Evolutionary conservation across 768 basidiomycete species (phyloP).

Genomic region (Rhizopogon vinicolor): DNA sequence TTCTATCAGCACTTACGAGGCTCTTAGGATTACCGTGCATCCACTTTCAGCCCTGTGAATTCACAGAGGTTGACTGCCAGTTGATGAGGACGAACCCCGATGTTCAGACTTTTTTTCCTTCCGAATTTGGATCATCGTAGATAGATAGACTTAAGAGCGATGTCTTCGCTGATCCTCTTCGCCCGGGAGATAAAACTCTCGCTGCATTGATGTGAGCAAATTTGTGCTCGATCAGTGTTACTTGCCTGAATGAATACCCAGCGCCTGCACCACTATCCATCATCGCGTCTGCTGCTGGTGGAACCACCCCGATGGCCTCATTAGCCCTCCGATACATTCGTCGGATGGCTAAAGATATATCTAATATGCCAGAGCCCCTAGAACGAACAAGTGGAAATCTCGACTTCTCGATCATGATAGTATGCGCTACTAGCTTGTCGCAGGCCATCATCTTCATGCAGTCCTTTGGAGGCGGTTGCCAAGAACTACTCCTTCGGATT

Average conservation of each 20-base stretch:
- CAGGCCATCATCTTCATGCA: conserved; percentile 2
- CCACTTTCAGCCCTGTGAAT: conserved; percentile 1
- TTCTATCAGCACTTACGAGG: neutral
- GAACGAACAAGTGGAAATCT: neutral
- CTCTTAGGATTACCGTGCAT: neutral
- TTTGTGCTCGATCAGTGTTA: conserved; percentile 1
- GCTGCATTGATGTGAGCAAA: neutral
- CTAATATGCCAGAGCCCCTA: neutral
- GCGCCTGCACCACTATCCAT: neutral
- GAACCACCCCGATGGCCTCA: conserved; percentile 1
- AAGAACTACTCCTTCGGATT: neutral
- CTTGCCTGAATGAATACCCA: neutral
- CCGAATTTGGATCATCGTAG: neutral
- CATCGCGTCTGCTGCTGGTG: neutral
- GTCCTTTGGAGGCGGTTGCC: neutral
- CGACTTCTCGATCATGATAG: neutral
- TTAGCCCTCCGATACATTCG: conserved; percentile 3
- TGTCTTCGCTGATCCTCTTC: neutral
- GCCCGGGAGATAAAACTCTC: neutral
- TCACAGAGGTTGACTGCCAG: neutral
- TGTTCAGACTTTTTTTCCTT: conserved; percentile 1
- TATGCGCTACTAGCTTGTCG: neutral
- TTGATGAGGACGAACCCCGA: neutral
- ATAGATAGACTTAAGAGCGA: neutral
- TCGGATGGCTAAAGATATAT: conserved; percentile 1